phyloP scores from a whole-genome alignment of 208 protist species.

The Wallacemonas collosoma region DNA sequence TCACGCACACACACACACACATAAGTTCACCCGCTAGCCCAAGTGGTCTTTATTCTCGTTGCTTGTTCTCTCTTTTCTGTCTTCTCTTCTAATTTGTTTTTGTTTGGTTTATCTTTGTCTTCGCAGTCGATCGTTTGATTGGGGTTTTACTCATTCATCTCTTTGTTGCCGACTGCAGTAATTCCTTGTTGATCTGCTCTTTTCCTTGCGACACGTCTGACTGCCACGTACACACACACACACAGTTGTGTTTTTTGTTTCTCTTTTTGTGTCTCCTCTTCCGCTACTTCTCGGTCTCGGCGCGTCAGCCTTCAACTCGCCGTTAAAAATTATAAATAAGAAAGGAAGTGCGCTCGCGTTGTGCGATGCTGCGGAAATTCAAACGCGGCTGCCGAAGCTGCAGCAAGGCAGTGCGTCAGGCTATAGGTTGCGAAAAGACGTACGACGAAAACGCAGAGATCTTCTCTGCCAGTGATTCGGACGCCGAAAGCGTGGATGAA shows the following conservation, averaged over 20 bases:
- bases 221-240: too few relatives aligned
- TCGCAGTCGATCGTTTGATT: too few relatives aligned
- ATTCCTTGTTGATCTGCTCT: too few relatives aligned
- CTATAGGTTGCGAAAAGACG: slow-evolving; percentile 16
- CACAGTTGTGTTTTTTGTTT: background rate
- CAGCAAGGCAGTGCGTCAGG: slow-evolving; percentile 1
- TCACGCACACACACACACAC: background rate
- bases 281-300: background rate
- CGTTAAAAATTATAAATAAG: background rate
- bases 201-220: too few relatives aligned
- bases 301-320: background rate
- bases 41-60: slow-evolving; percentile 20
- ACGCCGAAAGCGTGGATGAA: slow-evolving; percentile 20
- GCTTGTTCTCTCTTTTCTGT: slow-evolving; percentile 18
- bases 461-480: slow-evolving; percentile 13
- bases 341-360: too few relatives aligned
- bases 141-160: too few relatives aligned
- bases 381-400: slow-evolving; percentile 8
- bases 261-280: background rate
- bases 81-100: slow-evolving; percentile 12
- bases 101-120: too few relatives aligned
- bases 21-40: background rate
- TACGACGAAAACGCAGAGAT: slow-evolving; percentile 27
- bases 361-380: background rate
- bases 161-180: too few relatives aligned